Percentiles rank a stretch among this genome's conserved stretches.
These are phyloP conservation scores for Phytophthora meadii DNA, from an alignment of 352 stramenopile genomes.

Conservation along the genomic window DNA sequence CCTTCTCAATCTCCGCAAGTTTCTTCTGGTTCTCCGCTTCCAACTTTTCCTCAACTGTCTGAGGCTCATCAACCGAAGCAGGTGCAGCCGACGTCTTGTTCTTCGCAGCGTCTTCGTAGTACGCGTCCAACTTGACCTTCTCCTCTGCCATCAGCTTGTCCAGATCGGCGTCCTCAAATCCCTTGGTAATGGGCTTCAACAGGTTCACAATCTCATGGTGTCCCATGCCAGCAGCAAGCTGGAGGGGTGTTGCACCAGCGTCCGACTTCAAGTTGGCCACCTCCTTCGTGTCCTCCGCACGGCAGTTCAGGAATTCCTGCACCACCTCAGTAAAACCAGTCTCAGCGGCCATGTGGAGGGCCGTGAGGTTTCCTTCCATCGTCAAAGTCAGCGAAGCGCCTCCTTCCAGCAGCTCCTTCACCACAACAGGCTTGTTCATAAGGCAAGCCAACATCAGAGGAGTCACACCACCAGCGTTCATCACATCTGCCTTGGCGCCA, in stretches of 20 bases:
- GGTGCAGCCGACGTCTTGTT: slow-evolving; percentile 25
- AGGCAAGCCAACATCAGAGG: slow-evolving; percentile 77
- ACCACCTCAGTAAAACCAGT: slow-evolving; percentile 73
- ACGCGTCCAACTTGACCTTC: slow-evolving; percentile 67
- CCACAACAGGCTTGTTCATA: slow-evolving; percentile 78
- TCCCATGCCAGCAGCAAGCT: slow-evolving; percentile 78
- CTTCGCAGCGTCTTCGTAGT: slow-evolving; percentile 56
- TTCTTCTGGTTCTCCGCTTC: slow-evolving; percentile 57
- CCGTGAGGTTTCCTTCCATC: slow-evolving; percentile 72
- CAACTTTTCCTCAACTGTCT: slow-evolving; percentile 40
- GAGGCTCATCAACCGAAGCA: slow-evolving; percentile 16
- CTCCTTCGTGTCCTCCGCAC: slow-evolving; percentile 50
- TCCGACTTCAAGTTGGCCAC: slow-evolving; percentile 70
- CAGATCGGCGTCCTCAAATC: slow-evolving; percentile 62
- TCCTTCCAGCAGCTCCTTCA: slow-evolving; percentile 60
- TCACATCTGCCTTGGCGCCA: slow-evolving; percentile 70
- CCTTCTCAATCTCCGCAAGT: slow-evolving; percentile 44
- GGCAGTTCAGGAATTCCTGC: slow-evolving; percentile 57
- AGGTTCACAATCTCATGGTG: slow-evolving; percentile 70
- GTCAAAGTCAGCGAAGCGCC: slow-evolving; percentile 56
- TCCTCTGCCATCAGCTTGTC: slow-evolving; percentile 68
- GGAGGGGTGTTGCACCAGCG: slow-evolving; percentile 66
- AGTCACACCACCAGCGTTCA: slow-evolving; percentile 75
- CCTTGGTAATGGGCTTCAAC: slow-evolving; percentile 66
- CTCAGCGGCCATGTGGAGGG: slow-evolving; percentile 80